These are phyloP conservation scores for Metarhizium sp. DNA, from an alignment of 2,329 filamentous ascomycete genomes.

Conservation along the genomic window DNA sequence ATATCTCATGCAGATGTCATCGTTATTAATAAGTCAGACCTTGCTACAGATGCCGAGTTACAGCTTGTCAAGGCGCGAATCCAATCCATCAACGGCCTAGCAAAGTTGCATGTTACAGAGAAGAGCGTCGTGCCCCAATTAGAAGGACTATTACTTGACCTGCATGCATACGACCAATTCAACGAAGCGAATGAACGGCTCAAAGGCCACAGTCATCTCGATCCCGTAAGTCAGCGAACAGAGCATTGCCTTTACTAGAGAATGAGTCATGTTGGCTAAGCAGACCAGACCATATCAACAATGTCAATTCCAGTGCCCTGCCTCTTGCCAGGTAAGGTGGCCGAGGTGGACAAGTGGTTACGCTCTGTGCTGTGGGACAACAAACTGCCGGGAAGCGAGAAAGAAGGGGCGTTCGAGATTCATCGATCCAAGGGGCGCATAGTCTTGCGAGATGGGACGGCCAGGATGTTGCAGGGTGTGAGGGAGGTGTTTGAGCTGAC, in stretches of 20 bases:
- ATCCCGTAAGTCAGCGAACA: slow-evolving; percentile 51
- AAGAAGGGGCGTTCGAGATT: slow-evolving; percentile 55
- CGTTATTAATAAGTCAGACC: slow-evolving; percentile 86
- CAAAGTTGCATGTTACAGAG: slow-evolving; percentile 72
- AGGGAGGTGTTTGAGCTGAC: slow-evolving; percentile 89
- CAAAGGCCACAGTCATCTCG: slow-evolving; percentile 84
- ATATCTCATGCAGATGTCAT: slow-evolving; percentile 96
- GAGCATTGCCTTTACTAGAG: neutral
- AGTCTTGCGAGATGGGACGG: slow-evolving; percentile 50
- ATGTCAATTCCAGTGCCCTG: slow-evolving; percentile 59
- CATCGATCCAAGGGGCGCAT: slow-evolving; percentile 82
- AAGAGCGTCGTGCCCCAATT: slow-evolving; percentile 72
- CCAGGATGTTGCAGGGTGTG: slow-evolving; percentile 82
- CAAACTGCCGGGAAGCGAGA: slow-evolving; percentile 39
- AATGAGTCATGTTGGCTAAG: slow-evolving; percentile 9
- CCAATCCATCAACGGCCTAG: slow-evolving; percentile 78
- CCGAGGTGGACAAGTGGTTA: slow-evolving; percentile 69
- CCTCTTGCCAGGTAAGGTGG: slow-evolving; percentile 48
- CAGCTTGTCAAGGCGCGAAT: slow-evolving; percentile 61
- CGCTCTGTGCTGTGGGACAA: slow-evolving; percentile 77
- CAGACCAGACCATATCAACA: slow-evolving; percentile 68
- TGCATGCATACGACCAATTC: slow-evolving; percentile 87
- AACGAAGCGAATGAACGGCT: slow-evolving; percentile 58
- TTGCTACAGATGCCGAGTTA: slow-evolving; percentile 64
- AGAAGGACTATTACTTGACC: slow-evolving; percentile 77